Evolutionary conservation across 306 rosid genomes (phyloP).

Genomic region (Trifolium subterraneum): DNA sequence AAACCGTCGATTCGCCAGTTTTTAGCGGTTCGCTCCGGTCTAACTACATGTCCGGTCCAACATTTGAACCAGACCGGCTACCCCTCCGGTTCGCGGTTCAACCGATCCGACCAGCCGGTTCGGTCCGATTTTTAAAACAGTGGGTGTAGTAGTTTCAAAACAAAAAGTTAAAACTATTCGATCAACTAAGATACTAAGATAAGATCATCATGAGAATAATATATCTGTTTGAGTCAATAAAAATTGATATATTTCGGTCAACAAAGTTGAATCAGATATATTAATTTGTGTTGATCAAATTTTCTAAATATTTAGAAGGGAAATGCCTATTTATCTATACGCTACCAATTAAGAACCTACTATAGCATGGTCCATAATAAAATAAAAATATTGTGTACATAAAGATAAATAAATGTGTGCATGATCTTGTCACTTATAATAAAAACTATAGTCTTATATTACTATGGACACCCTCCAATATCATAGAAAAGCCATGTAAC

Average conservation of each 20-base stretch:
- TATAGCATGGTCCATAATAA: background rate
- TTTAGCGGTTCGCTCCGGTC: too few species aligned
- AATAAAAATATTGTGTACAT: background rate
- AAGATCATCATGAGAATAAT: background rate
- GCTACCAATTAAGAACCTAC: background rate
- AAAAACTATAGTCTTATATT: background rate
- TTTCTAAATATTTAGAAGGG: too few species aligned
- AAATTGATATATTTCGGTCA: too few species aligned
- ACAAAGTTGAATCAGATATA: too few species aligned
- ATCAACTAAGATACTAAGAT: background rate
- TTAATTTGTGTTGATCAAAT: too few species aligned
- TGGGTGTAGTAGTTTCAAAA: background rate
- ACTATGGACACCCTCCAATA: background rate
- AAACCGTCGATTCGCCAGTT: too few species aligned
- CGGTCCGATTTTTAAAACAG: too few species aligned
- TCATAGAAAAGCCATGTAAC: background rate
- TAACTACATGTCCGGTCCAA: too few species aligned
- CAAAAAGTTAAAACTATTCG: slow-evolving; percentile 1
- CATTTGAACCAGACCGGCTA: too few species aligned
- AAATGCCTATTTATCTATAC: background rate
- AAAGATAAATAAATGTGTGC: background rate
- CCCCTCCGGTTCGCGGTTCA: too few species aligned
- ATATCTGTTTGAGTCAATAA: background rate
- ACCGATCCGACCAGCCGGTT: too few species aligned
- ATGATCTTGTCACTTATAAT: background rate